Evolutionary conservation across 768 basidiomycete genomes (phyloP).

Genomic region (Lentinus tigrinus): DNA sequence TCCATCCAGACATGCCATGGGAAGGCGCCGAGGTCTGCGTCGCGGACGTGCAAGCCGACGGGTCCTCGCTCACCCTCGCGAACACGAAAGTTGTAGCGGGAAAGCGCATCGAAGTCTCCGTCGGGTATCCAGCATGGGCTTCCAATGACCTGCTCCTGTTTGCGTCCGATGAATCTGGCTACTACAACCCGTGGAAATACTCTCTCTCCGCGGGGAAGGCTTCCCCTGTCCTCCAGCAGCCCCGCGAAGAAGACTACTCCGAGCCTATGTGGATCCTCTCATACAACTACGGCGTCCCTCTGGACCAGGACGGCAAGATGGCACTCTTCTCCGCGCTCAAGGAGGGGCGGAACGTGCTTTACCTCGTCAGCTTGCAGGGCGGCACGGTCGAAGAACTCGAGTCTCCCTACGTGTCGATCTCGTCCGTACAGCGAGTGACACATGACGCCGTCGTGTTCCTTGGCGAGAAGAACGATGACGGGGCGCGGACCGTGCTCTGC

Average conservation of each 20-base stretch:
- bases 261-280: constrained; percentile 57
- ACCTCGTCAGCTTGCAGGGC: constrained; percentile 29
- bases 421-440: constrained; percentile 36
- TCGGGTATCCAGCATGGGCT: constrained; percentile 61
- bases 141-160: constrained; percentile 57
- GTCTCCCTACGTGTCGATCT: constrained; percentile 43
- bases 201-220: constrained; percentile 33
- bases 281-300: constrained; percentile 43
- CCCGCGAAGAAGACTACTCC: constrained; percentile 56
- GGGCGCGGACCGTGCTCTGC: constrained; percentile 38
- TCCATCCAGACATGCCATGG: constrained; percentile 73
- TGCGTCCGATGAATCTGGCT: constrained; percentile 65
- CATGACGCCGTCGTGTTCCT: constrained; percentile 39
- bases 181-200: constrained; percentile 65
- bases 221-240: constrained; percentile 39
- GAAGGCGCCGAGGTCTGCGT: constrained; percentile 57
- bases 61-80: constrained; percentile 29
- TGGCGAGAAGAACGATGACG: constrained; percentile 41
- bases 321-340: constrained; percentile 34
- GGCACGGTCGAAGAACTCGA: constrained; percentile 33
- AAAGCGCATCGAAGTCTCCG: constrained; percentile 46
- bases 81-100: constrained; percentile 51
- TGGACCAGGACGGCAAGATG: constrained; percentile 35
- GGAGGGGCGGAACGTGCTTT: constrained; percentile 35
- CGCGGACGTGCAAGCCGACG: constrained; percentile 42